Conservation (phyloP, 2,329 filamentous ascomycete species). For the Aureobasidium melanogenum region DNA sequence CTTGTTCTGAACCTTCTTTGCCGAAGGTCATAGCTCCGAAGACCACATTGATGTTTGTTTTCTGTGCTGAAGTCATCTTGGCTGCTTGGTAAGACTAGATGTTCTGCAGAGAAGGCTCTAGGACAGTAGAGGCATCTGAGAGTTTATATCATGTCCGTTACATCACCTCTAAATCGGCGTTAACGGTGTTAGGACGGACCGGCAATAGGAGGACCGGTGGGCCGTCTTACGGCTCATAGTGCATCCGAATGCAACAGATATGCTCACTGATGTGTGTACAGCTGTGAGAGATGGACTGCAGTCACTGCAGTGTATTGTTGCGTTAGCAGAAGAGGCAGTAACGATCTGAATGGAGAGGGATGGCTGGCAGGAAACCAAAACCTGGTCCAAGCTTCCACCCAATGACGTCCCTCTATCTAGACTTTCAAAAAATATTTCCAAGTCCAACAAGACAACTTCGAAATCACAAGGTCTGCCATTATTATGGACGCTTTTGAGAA, state of each 20-base stretch:
- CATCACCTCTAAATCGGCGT: background rate
- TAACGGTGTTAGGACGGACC: background rate
- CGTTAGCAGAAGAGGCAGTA: background rate
- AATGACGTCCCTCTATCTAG: background rate
- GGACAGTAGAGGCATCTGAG: background rate
- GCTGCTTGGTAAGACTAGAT: slow-evolving; percentile 15
- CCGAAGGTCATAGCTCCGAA: slow-evolving; percentile 20
- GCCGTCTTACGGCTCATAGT: background rate
- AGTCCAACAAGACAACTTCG: background rate
- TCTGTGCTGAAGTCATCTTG: slow-evolving; percentile 18
- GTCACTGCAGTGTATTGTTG: too few relatives aligned
- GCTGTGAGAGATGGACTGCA: background rate
- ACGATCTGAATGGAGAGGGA: background rate
- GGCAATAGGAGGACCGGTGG: background rate
- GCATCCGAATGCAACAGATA: too few relatives aligned
- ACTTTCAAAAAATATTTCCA: background rate
- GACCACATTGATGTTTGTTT: slow-evolving; percentile 17
- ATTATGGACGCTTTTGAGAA: slow-evolving; percentile 17
- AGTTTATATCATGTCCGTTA: background rate
- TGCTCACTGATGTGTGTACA: background rate
- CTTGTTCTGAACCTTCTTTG: slow-evolving; percentile 17
- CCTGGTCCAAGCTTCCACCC: background rate
- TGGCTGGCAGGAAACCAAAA: background rate
- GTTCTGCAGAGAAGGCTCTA: slow-evolving; percentile 19
- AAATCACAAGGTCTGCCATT: background rate